A percentile compares a stretch with the other conserved stretches of the same genome.
Evolutionary conservation across 1,284 basidiomycete genomes (phyloP).

Genomic region (Neonothopanus nambi): DNA sequence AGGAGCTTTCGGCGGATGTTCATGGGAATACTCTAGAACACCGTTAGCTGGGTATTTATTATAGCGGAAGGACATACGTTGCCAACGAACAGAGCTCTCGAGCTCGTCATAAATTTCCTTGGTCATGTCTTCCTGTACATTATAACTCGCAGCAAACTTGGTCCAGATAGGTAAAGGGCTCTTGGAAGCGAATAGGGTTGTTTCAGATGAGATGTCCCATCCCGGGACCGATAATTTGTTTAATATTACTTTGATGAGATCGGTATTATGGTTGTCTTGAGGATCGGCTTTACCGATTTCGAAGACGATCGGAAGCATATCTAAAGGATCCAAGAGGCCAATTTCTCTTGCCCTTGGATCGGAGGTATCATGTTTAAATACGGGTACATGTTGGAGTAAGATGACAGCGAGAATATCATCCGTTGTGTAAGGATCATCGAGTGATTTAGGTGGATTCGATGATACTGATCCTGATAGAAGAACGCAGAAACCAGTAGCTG

Average conservation of each 20-base stretch:
- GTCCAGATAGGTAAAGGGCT: constrained; percentile 43
- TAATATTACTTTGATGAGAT: neutral
- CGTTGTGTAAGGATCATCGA: constrained; percentile 21
- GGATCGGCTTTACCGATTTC: constrained; percentile 18
- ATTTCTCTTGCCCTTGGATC: constrained; percentile 35
- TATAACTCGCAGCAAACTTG: constrained; percentile 35
- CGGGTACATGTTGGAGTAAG: constrained; percentile 42
- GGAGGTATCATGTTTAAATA: constrained; percentile 39
- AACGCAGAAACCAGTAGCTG: constrained; percentile 38
- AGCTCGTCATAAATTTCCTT: constrained; percentile 42
- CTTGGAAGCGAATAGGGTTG: constrained; percentile 24
- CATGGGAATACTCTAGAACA: constrained; percentile 43
- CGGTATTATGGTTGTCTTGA: too few relatives aligned
- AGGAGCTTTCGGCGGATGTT: constrained; percentile 43
- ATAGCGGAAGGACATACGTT: constrained; percentile 33
- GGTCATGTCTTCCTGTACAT: constrained; percentile 36
- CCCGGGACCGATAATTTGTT: constrained; percentile 18
- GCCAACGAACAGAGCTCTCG: constrained; percentile 47
- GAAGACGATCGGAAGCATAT: constrained; percentile 44
- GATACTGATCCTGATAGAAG: constrained; percentile 34
- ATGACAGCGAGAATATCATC: constrained; percentile 43
- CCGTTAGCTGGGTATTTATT: neutral
- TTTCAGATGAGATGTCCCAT: constrained; percentile 25
- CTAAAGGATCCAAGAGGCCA: constrained; percentile 49
- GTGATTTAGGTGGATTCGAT: constrained; percentile 17